Percentiles rank a stretch among this genome's conserved stretches.
These are phyloP conservation scores for Colletotrichum horii DNA, from an alignment of 2,329 filamentous ascomycete genomes.

Conservation along the genomic window DNA sequence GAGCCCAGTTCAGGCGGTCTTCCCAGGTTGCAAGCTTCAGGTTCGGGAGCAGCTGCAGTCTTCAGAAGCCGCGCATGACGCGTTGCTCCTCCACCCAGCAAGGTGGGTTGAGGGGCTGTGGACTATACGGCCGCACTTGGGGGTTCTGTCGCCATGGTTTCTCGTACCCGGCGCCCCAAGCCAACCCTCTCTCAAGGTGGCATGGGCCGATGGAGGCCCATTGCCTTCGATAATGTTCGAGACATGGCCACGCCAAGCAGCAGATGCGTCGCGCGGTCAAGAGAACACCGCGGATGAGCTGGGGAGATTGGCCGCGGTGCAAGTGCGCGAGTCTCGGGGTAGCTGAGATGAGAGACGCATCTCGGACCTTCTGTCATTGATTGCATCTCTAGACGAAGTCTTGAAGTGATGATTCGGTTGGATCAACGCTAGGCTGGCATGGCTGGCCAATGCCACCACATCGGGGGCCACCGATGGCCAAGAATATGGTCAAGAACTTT, in stretches of 20 bases:
- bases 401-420: no score
- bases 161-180: background rate
- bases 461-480: background rate
- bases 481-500: background rate
- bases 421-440: no score
- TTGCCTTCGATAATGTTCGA: background rate
- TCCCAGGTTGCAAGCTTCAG: background rate
- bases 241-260: background rate
- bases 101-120: background rate
- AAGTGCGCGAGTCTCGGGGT: background rate
- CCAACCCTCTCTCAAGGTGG: background rate
- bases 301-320: background rate
- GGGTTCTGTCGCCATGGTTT: background rate
- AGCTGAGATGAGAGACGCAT: background rate
- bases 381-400: background rate
- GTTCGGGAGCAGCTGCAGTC: background rate
- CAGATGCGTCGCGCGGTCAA: background rate
- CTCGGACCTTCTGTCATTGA: background rate
- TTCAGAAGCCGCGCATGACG: constrained; percentile 13
- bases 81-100: constrained; percentile 12
- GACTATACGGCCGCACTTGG: background rate
- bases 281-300: background rate
- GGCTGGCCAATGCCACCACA: background rate
- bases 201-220: background rate
- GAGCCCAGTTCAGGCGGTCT: background rate